Evolutionary conservation across 108 stramenopile genomes (phyloP).

Genomic region (Skeletonema menzelii): DNA sequence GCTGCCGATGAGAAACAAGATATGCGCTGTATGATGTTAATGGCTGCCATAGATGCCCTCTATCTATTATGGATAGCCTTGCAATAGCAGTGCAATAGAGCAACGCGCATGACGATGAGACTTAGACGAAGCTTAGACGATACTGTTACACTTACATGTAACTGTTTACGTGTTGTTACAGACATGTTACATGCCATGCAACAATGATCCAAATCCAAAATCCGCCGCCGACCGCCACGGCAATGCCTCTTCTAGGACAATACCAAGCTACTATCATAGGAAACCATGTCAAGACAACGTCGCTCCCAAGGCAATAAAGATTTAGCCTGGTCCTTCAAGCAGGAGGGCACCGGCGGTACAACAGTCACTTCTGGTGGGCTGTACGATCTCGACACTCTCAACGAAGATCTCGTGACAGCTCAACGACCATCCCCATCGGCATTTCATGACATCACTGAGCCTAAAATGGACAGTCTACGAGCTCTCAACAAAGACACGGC

Average conservation of each 20-base stretch:
- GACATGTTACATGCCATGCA: too few relatives aligned
- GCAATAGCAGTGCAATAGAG: too few relatives aligned
- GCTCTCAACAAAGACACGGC: constrained; percentile 30
- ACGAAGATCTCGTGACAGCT: constrained; percentile 23
- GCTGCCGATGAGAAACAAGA: neutral
- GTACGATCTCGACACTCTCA: constrained; percentile 40
- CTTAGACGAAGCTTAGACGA: too few relatives aligned
- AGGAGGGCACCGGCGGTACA: neutral
- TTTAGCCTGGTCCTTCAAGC: neutral
- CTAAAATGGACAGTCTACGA: constrained; percentile 32
- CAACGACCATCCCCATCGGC: constrained; percentile 15
- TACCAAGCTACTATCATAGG: too few relatives aligned
- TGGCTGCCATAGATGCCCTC: too few relatives aligned
- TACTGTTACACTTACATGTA: too few relatives aligned
- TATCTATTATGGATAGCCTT: too few relatives aligned
- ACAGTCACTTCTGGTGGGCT: constrained; percentile 18
- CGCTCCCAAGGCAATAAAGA: neutral
- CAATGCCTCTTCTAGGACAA: too few relatives aligned
- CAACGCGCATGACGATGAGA: too few relatives aligned
- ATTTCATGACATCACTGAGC: constrained; percentile 14
- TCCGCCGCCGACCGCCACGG: neutral
- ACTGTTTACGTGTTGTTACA: neutral
- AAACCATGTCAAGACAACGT: neutral
- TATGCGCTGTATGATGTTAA: neutral
- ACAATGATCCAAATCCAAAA: neutral